Conservation (phyloP, 768 basidiomycete species). For the Kwoniella botswanensis region DNA sequence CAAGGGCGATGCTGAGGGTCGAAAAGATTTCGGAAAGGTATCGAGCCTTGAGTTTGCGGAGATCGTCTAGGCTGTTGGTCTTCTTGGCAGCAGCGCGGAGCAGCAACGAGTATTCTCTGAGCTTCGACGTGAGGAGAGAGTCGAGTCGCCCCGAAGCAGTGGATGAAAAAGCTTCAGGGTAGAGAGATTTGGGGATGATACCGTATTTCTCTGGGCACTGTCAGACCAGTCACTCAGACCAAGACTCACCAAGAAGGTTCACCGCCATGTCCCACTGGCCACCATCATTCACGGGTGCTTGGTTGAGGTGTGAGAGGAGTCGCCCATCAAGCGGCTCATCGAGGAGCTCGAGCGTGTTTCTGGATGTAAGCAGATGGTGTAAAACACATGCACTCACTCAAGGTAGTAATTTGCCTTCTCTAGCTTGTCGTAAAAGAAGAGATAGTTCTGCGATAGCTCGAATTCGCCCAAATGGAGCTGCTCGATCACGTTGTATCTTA, state of each 20-base stretch:
- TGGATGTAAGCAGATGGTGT: constrained; percentile 21
- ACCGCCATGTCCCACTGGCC: constrained; percentile 95
- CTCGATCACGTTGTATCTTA: constrained; percentile 83
- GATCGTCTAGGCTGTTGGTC: constrained; percentile 47
- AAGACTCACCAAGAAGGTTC: constrained; percentile 66
- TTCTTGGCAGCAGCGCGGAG: constrained; percentile 67
- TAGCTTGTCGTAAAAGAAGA: constrained; percentile 96
- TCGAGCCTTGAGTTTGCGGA: constrained; percentile 82
- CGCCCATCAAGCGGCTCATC: constrained; percentile 81
- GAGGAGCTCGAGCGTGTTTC: constrained; percentile 75
- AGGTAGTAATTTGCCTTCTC: constrained; percentile 91
- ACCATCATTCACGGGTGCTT: constrained; percentile 82
- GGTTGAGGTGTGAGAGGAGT: constrained; percentile 74
- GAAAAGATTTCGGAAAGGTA: constrained; percentile 83
- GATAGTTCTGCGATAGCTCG: constrained; percentile 88
- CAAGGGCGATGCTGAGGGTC: constrained; percentile 82
- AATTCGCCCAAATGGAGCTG: constrained; percentile 84
- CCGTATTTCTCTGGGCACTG: constrained; percentile 70
- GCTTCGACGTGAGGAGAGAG: constrained; percentile 80
- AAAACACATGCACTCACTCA: constrained; percentile 60
- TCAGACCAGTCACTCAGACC: not conserved
- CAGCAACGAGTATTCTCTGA: constrained; percentile 85
- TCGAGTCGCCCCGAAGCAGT: constrained; percentile 75
- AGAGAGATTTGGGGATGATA: constrained; percentile 78
- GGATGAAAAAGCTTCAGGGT: constrained; percentile 82